Evolutionary conservation across 2,329 filamentous ascomycete species (phyloP), one percentile per base, ranked within the genome.

Genomic region (Botrytis fragariae): DNA sequence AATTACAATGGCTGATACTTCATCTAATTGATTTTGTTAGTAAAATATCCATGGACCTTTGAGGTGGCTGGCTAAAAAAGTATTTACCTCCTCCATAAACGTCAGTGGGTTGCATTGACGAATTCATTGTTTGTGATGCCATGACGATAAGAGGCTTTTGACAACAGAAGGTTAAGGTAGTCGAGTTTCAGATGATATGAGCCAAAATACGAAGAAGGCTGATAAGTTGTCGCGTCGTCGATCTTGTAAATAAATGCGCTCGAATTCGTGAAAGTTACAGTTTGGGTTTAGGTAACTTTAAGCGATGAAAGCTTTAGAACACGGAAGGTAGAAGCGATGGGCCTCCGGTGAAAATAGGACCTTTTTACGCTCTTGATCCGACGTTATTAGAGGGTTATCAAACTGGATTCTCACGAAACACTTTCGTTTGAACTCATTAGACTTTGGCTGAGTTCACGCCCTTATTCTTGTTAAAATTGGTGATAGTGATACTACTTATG

Each of bases 1-100:
- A 81, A 99, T 93, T 54, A 99, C 93, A 78, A 99, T 92, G 70
- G 97, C 97, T 51, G 95, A 97, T 77, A 99, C 95, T 86, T 99
- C 96, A 86, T 99, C 96, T 97, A 79, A 68, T 74, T 60, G 57
- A 37, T 69, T 70, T 32, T 57, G n/a, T 71, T 69, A 74, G 63
- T 42, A 69, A 69, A 18, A 9, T 29, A 32, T 60, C 39, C 29
- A 32, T 54, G 7, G 37, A 14, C 48, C 22, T 73, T 57, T 65
- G 44, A 54, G 62, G 63, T 42, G 69, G 57, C 54, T 72, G 48
- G 69, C 70, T 37, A 51, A 35, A 32, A 35, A 60, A 73, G 80
- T 57, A 74, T 80, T 76, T 81, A 90, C 88, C 88, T 87, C 88
- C 88, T 77, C 88, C 88, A 77, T 90, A 90, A 74, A 89, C 85